Percentiles rank a stretch among this genome's conserved stretches.
phyloP scores from a whole-genome alignment of 495 filamentous ascomycete genomes.

The Talaromyces liani region DNA sequence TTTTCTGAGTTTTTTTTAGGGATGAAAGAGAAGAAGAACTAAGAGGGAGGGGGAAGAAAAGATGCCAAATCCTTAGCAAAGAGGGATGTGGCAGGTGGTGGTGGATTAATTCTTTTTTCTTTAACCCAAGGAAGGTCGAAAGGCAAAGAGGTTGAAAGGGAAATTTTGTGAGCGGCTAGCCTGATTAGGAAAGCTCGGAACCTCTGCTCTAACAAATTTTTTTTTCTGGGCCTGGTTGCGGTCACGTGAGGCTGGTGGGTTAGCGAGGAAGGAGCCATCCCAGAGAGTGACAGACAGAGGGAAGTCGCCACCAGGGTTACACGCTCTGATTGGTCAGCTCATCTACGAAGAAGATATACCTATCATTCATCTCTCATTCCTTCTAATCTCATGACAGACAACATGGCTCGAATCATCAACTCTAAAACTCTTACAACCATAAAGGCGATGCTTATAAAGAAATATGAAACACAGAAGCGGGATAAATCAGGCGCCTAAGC shows the following conservation, averaged over 20 bases:
- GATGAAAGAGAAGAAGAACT: conserved; percentile 31
- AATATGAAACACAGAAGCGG: conserved; percentile 2
- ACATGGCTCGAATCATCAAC: neutral
- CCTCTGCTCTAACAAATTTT: neutral
- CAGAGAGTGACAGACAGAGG: neutral
- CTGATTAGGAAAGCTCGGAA: conserved; percentile 1
- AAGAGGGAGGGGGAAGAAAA: conserved; percentile 36
- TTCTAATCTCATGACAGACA: neutral
- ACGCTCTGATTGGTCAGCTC: neutral
- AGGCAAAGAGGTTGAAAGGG: conserved; percentile 31
- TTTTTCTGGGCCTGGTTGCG: neutral
- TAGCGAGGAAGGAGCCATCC: neutral
- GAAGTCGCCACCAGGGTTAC: neutral
- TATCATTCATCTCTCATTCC: neutral
- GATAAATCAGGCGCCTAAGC: neutral
- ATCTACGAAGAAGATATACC: neutral
- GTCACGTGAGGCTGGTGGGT: neutral
- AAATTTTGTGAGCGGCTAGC: conserved; percentile 16
- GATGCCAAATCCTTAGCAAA: conserved; percentile 23
- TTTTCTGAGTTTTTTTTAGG: conserved; percentile 37
- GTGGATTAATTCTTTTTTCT: conserved; percentile 11
- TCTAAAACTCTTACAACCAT: neutral
- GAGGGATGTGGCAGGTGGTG: conserved; percentile 15
- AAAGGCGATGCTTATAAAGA: neutral
- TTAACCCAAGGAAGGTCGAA: conserved; percentile 25